phyloP scores from a whole-genome alignment of 768 basidiomycete genomes.

The Pisolithus tinctorius region DNA sequence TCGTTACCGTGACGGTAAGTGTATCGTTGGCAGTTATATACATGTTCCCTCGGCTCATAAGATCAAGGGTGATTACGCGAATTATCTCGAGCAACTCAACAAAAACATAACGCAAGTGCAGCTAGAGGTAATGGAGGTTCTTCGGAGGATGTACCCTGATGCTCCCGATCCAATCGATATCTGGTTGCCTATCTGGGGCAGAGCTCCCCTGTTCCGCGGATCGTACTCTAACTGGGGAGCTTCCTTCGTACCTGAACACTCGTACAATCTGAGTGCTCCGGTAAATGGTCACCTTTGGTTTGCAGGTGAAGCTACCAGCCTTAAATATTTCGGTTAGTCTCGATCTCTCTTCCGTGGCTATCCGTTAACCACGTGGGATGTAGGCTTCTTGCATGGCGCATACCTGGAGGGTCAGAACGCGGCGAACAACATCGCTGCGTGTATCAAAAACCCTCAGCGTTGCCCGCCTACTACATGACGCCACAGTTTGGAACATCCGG shows the following conservation, averaged over 20 bases:
- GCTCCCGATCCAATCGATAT: conserved; percentile 50
- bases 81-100: conserved; percentile 47
- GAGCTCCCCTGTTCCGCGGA: conserved; percentile 35
- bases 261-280: conserved; percentile 52
- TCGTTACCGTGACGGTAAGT: too few species aligned
- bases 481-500: conserved; percentile 24
- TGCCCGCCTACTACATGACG: conserved; percentile 17
- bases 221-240: conserved; percentile 70
- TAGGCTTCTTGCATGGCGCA: conserved; percentile 54
- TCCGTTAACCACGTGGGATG: not conserved
- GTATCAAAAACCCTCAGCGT: conserved; percentile 28
- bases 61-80: conserved; percentile 51
- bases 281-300: conserved; percentile 49
- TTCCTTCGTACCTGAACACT: conserved; percentile 45
- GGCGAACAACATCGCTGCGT: conserved; percentile 34
- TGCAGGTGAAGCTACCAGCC: conserved; percentile 52
- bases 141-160: conserved; percentile 55
- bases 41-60: not conserved
- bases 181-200: conserved; percentile 48
- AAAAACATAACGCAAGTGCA: conserved; percentile 37
- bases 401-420: conserved; percentile 47
- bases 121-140: conserved; percentile 48
- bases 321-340: conserved; percentile 50
- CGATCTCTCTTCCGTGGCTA: not conserved
- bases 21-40: too few species aligned